Evolutionary conservation across 2,329 filamentous ascomycete genomes (phyloP).

Genomic region (Paramyrothecium sp.): DNA sequence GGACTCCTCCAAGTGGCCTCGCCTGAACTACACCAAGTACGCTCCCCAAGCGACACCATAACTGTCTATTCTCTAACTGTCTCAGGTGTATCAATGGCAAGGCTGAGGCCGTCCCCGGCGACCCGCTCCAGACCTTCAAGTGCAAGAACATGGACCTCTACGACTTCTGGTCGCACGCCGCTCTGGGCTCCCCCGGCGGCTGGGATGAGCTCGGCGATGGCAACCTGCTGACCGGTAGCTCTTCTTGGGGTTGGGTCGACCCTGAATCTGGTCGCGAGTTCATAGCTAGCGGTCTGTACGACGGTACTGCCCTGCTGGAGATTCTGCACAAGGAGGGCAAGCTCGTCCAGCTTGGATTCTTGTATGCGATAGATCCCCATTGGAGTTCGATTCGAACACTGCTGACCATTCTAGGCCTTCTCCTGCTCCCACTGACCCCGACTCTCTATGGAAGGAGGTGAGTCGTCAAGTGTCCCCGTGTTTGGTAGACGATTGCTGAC

Average conservation of each 20-base stretch:
- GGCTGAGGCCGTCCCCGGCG: constrained; percentile 41
- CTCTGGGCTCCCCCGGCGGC: constrained; percentile 35
- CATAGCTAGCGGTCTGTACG: constrained; percentile 36
- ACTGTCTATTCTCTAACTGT: neutral
- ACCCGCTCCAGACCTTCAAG: constrained; percentile 44
- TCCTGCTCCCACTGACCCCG: constrained; percentile 42
- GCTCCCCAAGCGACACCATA: neutral
- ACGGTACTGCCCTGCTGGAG: constrained; percentile 50
- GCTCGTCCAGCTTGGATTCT: neutral
- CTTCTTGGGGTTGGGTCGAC: constrained; percentile 43
- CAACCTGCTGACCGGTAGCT: constrained; percentile 28
- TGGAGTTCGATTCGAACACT: neutral
- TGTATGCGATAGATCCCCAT: neutral
- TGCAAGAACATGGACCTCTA: constrained; percentile 51
- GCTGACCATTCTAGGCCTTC: constrained; percentile 27
- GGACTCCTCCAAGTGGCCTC: constrained; percentile 25
- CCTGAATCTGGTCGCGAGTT: constrained; percentile 47
- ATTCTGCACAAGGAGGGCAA: constrained; percentile 20
- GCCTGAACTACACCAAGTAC: constrained; percentile 31
- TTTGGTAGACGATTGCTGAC: neutral
- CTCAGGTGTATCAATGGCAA: constrained; percentile 37
- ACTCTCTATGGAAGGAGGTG: constrained; percentile 35
- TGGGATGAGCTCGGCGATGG: constrained; percentile 22
- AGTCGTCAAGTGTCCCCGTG: neutral
- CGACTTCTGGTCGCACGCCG: constrained; percentile 53